Evolutionary conservation across 129 eudicot genomes (phyloP).

Genomic region (Logfia minima): DNA sequence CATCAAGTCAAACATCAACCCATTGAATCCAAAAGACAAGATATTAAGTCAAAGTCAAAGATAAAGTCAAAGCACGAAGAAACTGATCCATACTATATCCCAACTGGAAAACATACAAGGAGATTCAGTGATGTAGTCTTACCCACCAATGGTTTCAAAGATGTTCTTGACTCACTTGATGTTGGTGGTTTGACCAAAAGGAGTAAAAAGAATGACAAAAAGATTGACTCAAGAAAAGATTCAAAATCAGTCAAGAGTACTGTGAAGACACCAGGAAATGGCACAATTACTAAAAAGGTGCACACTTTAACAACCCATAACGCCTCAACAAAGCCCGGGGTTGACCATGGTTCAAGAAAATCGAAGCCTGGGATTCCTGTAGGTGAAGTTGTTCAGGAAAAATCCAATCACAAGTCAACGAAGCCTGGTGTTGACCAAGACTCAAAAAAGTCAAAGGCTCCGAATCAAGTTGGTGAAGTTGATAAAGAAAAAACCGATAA

Average conservation of each 20-base stretch:
- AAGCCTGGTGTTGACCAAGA: neutral
- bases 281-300: conserved; percentile 1
- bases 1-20: conserved; percentile 16
- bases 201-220: conserved; percentile 16
- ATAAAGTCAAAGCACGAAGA: conserved; percentile 23
- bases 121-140: conserved; percentile 37
- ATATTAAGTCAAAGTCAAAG: conserved; percentile 29
- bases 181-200: conserved; percentile 17
- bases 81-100: conserved; percentile 26
- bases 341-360: neutral
- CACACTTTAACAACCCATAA: neutral
- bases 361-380: neutral
- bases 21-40: conserved; percentile 17
- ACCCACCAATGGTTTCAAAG: conserved; percentile 26
- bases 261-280: conserved; percentile 14
- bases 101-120: conserved; percentile 25
- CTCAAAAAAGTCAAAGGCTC: neutral
- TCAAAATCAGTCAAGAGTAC: conserved; percentile 13
- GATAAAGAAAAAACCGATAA: neutral
- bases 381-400: neutral
- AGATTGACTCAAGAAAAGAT: conserved; percentile 24
- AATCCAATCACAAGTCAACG: neutral
- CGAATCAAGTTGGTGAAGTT: neutral
- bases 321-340: conserved; percentile 21
- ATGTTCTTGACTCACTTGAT: conserved; percentile 3